Base-by-base conservation (phyloP, 2,329 filamentous ascomycete genomes). In the Phialophora chinensis region DNA sequence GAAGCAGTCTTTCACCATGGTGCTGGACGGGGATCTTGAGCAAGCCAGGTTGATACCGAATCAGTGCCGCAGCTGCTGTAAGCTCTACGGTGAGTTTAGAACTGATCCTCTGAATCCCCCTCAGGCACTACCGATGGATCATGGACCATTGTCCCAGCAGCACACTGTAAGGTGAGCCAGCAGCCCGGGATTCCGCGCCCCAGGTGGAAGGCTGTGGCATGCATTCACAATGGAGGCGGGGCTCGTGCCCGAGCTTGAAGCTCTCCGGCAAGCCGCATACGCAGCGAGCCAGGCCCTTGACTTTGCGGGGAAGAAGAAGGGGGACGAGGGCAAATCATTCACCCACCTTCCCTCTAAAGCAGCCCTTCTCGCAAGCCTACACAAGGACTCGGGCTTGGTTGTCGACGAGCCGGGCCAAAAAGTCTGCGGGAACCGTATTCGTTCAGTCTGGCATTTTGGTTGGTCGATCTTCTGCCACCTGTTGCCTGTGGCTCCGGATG, bases 141-240 rank as follows among this genome's bases (percentile, higher is more conserved):
- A 3, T n/a, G 38, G 38, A 20, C 38, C 38, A 44, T 35, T 10
- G 38, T 44, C 14, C 6, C 6, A n/a, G 14, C 7, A n/a, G 38
- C 38, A 44, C 38, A 44, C 6, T n/a, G 14, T 17, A 44, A 44
- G 14, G 38, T n/a, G 14, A 44, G 17, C 35, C 35, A 42, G 35
- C 35, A 42, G 17, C 27, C 52, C 53, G 53, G 29, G 8, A 55
- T 31, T 35, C 53, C 53, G 53, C 53, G 53, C 35, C 17, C 8
- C 8, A 35, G 12, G 38, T 11, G 29, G 53, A 55, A 55, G 53
- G 53, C 53, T 55, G 53, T 20, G 53, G 53, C 53, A 31, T 55
- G 53, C 53, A 55, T 55, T 10, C 49, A n/a, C 25, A 14, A n/a
- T 11, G 29, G 53, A n/a, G 53, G 25, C 53, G 49, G 20, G 49